Percentiles rank a stretch among this genome's conserved stretches.
Evolutionary conservation across 768 basidiomycete genomes (phyloP).

Genomic region (Mycena rebaudengoi): DNA sequence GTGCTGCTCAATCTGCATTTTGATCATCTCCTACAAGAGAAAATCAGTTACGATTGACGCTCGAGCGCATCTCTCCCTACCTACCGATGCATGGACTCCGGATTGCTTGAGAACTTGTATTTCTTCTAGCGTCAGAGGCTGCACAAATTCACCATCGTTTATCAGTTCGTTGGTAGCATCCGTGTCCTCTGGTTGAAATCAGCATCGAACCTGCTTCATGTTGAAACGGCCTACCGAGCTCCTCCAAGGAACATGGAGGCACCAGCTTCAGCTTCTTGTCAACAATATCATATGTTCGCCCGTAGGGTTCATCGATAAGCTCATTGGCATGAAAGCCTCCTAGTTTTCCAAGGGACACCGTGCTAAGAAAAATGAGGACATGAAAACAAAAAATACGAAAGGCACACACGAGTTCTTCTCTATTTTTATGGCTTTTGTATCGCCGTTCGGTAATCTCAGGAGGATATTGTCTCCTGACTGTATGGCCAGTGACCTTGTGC

Average conservation of each 20-base stretch:
- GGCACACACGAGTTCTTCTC: constrained; percentile 73
- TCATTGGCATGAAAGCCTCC: constrained; percentile 84
- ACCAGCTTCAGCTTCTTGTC: constrained; percentile 73
- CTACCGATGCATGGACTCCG: constrained; percentile 80
- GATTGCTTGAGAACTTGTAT: constrained; percentile 86
- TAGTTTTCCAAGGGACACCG: constrained; percentile 81
- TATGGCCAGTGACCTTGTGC: constrained; percentile 49
- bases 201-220: not conserved
- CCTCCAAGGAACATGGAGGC: constrained; percentile 72
- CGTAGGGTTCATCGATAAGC: constrained; percentile 85
- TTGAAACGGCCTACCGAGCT: constrained; percentile 70
- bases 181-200: constrained; percentile 79
- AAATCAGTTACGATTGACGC: constrained; percentile 11
- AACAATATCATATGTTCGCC: constrained; percentile 87
- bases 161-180: constrained; percentile 97
- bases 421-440: constrained; percentile 77
- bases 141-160: constrained; percentile 84
- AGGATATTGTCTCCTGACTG: constrained; percentile 81
- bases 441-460: constrained; percentile 80
- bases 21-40: constrained; percentile 87
- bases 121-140: constrained; percentile 84
- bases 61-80: constrained; percentile 29
- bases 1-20: constrained; percentile 92
- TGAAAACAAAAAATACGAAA: not conserved
- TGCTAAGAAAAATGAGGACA: constrained; percentile 49